Base-by-base conservation (phyloP, 192 early-diverging fungal species). In the Diversispora eburnea region DNA sequence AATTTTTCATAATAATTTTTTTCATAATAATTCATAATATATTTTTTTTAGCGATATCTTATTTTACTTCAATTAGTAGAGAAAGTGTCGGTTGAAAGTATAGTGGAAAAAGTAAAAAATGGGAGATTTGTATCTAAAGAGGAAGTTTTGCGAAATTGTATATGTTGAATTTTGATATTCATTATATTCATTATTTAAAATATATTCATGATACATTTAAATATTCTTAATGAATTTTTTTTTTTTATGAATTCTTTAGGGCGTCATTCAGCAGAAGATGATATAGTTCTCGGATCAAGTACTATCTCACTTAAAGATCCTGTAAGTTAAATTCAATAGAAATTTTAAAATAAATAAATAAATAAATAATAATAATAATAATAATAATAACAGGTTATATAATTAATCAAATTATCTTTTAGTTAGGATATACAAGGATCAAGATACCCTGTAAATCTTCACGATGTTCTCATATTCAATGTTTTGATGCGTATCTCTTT, bases 401-500 rank as follows among this genome's bases (percentile, higher is more conserved):
- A 33, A 33, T 33, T 33, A 33, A 33, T 33, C 0, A 33, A 33
- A 33, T 33, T 33, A 17, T 17, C 12, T 54, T 17, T 13, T 54
- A 54, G 51, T 54, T 54, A 10, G 51, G 51, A 17, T 54, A 54
- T 54, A 54, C 51, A 17, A 86, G 91, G 8, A 93, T 95, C 49
- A 79, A 65, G 0, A 75, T 81, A 19, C 92, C 93, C 0, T 81
- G 78, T 6, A 85, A 90, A 42, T 85, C 90, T 1, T 77, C 65
- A 13, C 75, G 78, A 8, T 95, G 93, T 72, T 72, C 85, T 48
- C 93, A 95, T 75, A 61, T 91, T n/a, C 92, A 95, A 76, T 95
- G 93, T 77, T 95, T 93, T 80, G 93, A 95, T 67, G 84, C 81
- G 13, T 84, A 81, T 6, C 88, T 86, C 1, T 94, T 90, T 71